Conservation (phyloP, 305 asterid genomes). For the Rubia peregrina region DNA sequence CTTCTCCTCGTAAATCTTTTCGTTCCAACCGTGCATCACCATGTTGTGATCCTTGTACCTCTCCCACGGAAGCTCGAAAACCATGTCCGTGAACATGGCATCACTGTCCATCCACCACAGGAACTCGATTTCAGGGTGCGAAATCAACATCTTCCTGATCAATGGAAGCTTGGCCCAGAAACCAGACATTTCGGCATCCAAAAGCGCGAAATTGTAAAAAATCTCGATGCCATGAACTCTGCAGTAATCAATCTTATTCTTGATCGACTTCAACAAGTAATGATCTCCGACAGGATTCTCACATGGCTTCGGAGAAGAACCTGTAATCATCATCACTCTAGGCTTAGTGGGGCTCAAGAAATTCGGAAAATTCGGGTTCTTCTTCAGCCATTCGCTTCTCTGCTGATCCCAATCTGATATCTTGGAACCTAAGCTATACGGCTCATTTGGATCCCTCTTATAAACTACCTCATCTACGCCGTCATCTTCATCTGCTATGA, state of each 20-base stretch:
- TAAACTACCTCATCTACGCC: conserved; percentile 35
- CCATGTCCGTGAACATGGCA: conserved; percentile 89
- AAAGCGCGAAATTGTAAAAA: conserved; percentile 64
- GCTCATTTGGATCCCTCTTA: conserved; percentile 46
- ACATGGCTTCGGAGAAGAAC: conserved; percentile 80
- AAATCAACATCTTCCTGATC: conserved; percentile 61
- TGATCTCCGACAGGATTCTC: conserved; percentile 87
- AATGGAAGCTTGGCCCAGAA: conserved; percentile 81
- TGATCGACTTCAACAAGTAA: conserved; percentile 68
- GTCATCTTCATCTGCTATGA: conserved; percentile 59
- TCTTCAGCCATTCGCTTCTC: conserved; percentile 56
- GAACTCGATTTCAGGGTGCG: conserved; percentile 80
- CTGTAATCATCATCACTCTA: conserved; percentile 66
- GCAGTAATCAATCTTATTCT: conserved; percentile 80
- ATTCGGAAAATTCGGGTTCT: conserved; percentile 46
- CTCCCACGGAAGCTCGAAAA: conserved; percentile 79
- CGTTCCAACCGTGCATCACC: conserved; percentile 78
- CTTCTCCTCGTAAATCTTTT: conserved; percentile 56
- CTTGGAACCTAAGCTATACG: conserved; percentile 63
- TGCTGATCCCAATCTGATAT: conserved; percentile 75
- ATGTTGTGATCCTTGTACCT: conserved; percentile 58
- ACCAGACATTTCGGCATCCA: conserved; percentile 86
- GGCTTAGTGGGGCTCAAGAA: conserved; percentile 45
- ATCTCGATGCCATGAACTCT: conserved; percentile 73
- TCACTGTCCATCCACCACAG: conserved; percentile 97